These are phyloP conservation scores for Annona squamosa DNA, from an alignment of 164 flowering plant genomes.

Conservation along the genomic window DNA sequence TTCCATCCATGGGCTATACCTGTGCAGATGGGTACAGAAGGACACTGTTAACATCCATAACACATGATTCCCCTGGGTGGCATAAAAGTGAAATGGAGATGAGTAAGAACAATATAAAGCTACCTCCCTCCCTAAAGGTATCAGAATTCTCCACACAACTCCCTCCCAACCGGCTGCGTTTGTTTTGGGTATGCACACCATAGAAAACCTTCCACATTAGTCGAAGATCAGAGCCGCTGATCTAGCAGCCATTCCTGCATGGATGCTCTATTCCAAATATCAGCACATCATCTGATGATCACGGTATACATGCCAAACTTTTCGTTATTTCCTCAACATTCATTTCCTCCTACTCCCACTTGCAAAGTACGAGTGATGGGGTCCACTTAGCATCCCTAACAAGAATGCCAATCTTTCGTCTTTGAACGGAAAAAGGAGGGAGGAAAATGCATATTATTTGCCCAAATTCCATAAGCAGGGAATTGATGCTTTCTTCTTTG, in stretches of 20 bases:
- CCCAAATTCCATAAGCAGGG: conserved; percentile 20
- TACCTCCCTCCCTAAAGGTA: background rate
- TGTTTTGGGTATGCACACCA: background rate
- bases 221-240: background rate
- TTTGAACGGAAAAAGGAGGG: background rate
- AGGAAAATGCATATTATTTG: conserved; percentile 8
- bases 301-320: background rate
- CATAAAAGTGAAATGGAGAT: conserved; percentile 12
- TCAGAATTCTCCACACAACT: background rate
- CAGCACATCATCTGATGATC: background rate
- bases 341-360: background rate
- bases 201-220: background rate
- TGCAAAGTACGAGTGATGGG: background rate
- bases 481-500: conserved; percentile 62
- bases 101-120: conserved; percentile 29
- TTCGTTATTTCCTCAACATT: background rate
- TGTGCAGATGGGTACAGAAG: background rate
- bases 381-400: background rate
- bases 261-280: background rate
- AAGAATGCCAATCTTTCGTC: background rate
- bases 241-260: background rate
- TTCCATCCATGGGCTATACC: background rate
- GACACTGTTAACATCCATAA: background rate
- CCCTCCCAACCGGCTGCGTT: background rate
- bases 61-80: background rate